Base-by-base conservation (phyloP, 2,329 filamentous ascomycete genomes). In the Xylariaceae sp. region DNA sequence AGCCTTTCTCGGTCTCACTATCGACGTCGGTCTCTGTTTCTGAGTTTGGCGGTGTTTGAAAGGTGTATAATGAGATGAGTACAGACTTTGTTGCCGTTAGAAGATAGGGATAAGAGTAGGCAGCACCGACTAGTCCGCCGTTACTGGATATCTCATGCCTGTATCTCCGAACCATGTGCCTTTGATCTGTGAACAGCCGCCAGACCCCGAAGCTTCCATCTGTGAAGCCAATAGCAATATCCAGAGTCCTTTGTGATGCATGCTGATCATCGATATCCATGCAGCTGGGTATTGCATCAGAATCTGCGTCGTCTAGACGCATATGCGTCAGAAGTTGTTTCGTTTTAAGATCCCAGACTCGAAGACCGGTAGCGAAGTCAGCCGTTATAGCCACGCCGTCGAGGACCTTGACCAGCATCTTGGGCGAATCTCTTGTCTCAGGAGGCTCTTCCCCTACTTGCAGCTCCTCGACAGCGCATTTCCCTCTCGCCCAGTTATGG, bases 401-500 rank as follows among this genome's bases (percentile, higher is more conserved):
- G 39, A 86, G 80, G 54, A 95, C 79, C 65, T 88, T 89, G 42
- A 91, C 87, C 6, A 96, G 72, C 35, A 90, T 87, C 74, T 66
- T 83, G 63, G 47, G 74, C 6, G 51, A 70, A 1, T 73, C 68
- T 39, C 76, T 72, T 6, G 39, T 41, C 6, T 51, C 57, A 2
- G 17, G 18, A 3, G 54, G n/a, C 10, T 61, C 59, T 15, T 50
- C 42, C 31, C 62, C 49, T 55, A 71, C 46, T 76, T 71, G 76
- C 30, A 96, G 80, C 67, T 95, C 88, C 33, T 87, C 84, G 11
- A 96, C 82, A 35, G 82, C 86, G 61, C 90, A 95, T 58, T 81
- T 84, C 0, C 92, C 94, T 54, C 78, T 82, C 1, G 87, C 81
- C 94, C 94, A 97, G 70, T 97, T 97, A 65, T 96, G 87, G 41